Base-by-base conservation (phyloP, 164 flowering plant species). In the Macadamia tetraphylla region DNA sequence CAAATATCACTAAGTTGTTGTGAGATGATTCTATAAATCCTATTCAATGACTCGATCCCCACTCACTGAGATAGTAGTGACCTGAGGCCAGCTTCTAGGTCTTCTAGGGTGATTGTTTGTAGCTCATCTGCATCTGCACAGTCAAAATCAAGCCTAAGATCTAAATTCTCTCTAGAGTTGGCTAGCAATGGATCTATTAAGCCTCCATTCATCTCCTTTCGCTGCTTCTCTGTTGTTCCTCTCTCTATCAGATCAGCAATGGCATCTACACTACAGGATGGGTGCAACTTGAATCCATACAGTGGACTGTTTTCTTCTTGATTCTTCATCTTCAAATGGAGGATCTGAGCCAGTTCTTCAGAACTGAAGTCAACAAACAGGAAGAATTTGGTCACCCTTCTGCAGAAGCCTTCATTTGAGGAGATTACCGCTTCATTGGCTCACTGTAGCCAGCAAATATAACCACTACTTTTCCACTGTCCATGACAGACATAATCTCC, bases 401-500 rank as follows among this genome's bases (percentile, higher is more conserved):
- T 83, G 85, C 90, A 83, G 78, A 95, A 95, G 18, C 98, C 99
- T 80, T 90, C 97, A 64, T 93, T 91, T 6, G 94, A 88, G 61
- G 84, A 56, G 57, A 91, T 91, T 29, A 91, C 98, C 96, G 89
- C 80, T 86, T 83, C 97, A 89, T 93, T 42, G 98, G 94, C 64
- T 92, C 99, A 49, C 85, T 86, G 64, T 95, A 95, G 13, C 99
- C 99, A 29, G 98, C 99, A 74, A 95, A 92, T 75, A 95, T 90
- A 67, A 95, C 98, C 8, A 95, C 94, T n/a, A 92, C 43, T 78
- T 84, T 88, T 66, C 99, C 99, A 68, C 85, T 84, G 76, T 95
- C 98, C 99, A 95, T 95, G 66, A 92, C 86, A 5, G 99, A 92
- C 99, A 95, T 95, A 66, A 95, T 95, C 81, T 95, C 99, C 79